phyloP scores from a whole-genome alignment of 805 yeast species.

The Saccharomycopsis guyanensis region DNA sequence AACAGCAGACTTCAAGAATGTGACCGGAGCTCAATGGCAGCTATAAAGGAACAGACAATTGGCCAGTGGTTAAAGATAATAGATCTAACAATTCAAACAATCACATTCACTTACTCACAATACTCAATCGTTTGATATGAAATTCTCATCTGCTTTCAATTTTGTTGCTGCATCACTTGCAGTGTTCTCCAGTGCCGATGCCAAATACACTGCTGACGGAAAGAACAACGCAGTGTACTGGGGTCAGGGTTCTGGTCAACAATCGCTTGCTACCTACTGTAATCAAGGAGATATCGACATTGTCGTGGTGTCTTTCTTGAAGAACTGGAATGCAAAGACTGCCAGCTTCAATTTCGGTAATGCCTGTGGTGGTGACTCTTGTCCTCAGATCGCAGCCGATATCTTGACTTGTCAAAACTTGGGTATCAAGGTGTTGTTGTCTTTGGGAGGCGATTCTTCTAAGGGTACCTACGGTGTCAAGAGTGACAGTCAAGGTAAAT shows the following conservation, averaged over 20 bases:
- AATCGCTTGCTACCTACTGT: slow-evolving; percentile 44
- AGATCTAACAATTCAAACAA: too few species aligned
- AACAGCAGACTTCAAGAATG: too few species aligned
- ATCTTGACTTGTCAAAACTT: slow-evolving; percentile 64
- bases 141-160: too few species aligned
- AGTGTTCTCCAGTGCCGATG: background rate
- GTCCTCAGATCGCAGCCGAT: slow-evolving; percentile 49
- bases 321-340: slow-evolving; percentile 24
- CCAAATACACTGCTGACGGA: slow-evolving; percentile 26
- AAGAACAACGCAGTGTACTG: slow-evolving; percentile 57
- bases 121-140: too few species aligned
- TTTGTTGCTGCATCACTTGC: background rate
- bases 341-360: slow-evolving; percentile 40
- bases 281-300: slow-evolving; percentile 43
- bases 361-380: slow-evolving; percentile 31
- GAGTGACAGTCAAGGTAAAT: slow-evolving; percentile 66
- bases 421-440: slow-evolving; percentile 74
- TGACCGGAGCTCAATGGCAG: too few species aligned
- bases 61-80: too few species aligned
- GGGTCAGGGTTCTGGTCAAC: slow-evolving; percentile 55
- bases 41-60: too few species aligned
- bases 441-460: slow-evolving; percentile 68
- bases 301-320: slow-evolving; percentile 17
- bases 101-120: too few species aligned
- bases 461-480: slow-evolving; percentile 67